Evolutionary conservation across 2,329 filamentous ascomycete species (phyloP).

Genomic region (Myriosclerotinia duriaeana): DNA sequence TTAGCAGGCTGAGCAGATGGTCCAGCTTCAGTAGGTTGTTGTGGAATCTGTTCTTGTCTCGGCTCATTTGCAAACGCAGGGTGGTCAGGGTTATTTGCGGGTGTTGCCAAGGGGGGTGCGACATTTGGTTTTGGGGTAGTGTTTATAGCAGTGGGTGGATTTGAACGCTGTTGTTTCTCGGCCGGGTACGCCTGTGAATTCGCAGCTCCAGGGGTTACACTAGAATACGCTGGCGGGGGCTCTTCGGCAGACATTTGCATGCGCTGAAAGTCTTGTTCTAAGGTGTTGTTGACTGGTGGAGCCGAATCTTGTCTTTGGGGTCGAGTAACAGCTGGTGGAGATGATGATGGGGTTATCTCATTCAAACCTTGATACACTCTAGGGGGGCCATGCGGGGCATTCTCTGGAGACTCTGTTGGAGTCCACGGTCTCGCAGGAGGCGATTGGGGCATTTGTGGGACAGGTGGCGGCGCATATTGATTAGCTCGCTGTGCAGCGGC

Average conservation of each 20-base stretch:
- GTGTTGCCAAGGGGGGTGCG: conserved; percentile 41
- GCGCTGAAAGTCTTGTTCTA: conserved; percentile 83
- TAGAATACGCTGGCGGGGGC: conserved; percentile 94
- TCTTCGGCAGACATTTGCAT: conserved; percentile 72
- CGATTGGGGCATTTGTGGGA: conserved; percentile 42
- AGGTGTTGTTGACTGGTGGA: conserved; percentile 66
- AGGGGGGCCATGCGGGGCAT: conserved; percentile 83
- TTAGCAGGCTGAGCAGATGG: conserved; percentile 39
- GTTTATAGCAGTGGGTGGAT: conserved; percentile 35
- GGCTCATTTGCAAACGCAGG: conserved; percentile 89
- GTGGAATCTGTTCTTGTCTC: conserved; percentile 44
- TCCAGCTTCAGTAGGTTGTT: conserved; percentile 34
- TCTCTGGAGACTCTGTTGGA: conserved; percentile 84
- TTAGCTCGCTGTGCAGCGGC: conserved; percentile 79
- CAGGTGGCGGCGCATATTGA: conserved; percentile 63
- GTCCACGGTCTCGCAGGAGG: conserved; percentile 74
- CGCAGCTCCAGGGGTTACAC: conserved; percentile 56
- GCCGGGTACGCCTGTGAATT: conserved; percentile 63
- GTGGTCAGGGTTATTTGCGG: conserved; percentile 62
- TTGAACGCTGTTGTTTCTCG: conserved; percentile 60
- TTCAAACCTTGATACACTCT: conserved; percentile 87
- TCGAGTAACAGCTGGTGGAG: conserved; percentile 46
- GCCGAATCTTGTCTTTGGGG: conserved; percentile 37
- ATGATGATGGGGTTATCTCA: conserved; percentile 53
- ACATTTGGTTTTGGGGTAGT: conserved; percentile 41